Percentiles rank a stretch among this genome's conserved stretches.
phyloP scores from a whole-genome alignment of 768 basidiomycete species.

The Piloderma croceum region DNA sequence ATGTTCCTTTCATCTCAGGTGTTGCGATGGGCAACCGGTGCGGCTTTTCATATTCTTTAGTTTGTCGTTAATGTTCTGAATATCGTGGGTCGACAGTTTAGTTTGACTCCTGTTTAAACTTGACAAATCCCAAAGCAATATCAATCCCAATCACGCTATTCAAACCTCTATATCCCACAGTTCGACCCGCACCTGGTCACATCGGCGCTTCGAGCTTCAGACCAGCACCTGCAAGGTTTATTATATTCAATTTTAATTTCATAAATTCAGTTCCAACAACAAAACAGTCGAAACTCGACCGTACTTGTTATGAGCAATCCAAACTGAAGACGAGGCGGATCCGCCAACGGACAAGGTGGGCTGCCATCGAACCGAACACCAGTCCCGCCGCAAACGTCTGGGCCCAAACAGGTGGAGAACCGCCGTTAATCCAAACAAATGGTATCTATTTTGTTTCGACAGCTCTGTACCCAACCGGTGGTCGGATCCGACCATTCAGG shows the following conservation, averaged over 20 bases:
- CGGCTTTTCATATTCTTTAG: slow-evolving; percentile 10
- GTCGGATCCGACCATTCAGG: no score
- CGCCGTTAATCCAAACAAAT: no score
- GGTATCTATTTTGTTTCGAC: no score
- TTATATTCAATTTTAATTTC: not conserved
- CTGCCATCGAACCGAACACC: no score
- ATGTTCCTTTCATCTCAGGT: slow-evolving; percentile 92
- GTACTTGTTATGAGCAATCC: slow-evolving; percentile 79
- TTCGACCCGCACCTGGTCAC: slow-evolving; percentile 53
- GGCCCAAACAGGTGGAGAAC: no score
- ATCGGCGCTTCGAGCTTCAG: slow-evolving; percentile 59
- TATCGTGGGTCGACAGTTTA: slow-evolving; percentile 89
- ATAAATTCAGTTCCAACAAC: no score
- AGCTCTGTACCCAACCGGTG: no score
- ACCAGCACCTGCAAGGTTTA: slow-evolving; percentile 45
- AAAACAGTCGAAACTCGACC: slow-evolving; percentile 27
- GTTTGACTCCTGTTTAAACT: slow-evolving; percentile 84
- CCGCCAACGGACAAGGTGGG: slow-evolving; percentile 31
- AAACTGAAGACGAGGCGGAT: slow-evolving; percentile 40
- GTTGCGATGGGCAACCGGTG: slow-evolving; percentile 79
- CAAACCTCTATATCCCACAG: slow-evolving; percentile 56
- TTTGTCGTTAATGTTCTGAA: slow-evolving; percentile 55
- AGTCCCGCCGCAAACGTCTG: no score
- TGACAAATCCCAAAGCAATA: slow-evolving; percentile 62
- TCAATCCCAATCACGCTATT: slow-evolving; percentile 44